A percentile compares a stretch with the other conserved stretches of the same genome.
Evolutionary conservation across 2,329 filamentous ascomycete genomes (phyloP).

Genomic region (Colletotrichum sp.): DNA sequence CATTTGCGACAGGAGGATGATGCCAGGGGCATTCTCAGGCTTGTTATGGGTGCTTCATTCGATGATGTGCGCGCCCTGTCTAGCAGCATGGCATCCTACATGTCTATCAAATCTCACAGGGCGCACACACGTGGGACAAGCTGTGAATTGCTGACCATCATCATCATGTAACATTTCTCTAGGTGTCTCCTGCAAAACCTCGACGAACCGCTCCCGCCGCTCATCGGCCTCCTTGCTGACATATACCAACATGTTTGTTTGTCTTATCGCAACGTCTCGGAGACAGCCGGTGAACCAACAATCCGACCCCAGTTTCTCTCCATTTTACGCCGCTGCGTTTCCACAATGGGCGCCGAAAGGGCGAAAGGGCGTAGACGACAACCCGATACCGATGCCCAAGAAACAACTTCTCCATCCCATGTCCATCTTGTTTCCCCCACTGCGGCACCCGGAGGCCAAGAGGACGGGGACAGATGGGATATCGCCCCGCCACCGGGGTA

Average conservation of each 20-base stretch:
- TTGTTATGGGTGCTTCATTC: neutral
- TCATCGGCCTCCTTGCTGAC: neutral
- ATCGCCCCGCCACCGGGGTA: slow-evolving; percentile 1
- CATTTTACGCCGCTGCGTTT: neutral
- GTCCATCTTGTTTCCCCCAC: neutral
- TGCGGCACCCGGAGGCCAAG: slow-evolving; percentile 14
- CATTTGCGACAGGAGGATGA: neutral
- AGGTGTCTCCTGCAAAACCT: neutral
- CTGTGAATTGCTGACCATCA: neutral
- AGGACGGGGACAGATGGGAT: neutral
- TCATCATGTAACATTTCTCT: neutral
- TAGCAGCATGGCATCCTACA: neutral
- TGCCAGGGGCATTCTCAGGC: neutral
- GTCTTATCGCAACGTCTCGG: neutral
- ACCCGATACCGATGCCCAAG: neutral
- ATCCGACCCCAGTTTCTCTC: neutral
- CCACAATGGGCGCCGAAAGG: neutral
- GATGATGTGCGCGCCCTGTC: neutral
- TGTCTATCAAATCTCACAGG: neutral
- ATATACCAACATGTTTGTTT: neutral
- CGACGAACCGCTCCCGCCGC: neutral
- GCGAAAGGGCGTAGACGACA: neutral
- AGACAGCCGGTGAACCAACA: neutral
- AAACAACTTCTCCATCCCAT: neutral
- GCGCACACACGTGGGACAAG: neutral